Conservation (phyloP, 805 yeast species). For the Suhomyces xylopsoci region DNA sequence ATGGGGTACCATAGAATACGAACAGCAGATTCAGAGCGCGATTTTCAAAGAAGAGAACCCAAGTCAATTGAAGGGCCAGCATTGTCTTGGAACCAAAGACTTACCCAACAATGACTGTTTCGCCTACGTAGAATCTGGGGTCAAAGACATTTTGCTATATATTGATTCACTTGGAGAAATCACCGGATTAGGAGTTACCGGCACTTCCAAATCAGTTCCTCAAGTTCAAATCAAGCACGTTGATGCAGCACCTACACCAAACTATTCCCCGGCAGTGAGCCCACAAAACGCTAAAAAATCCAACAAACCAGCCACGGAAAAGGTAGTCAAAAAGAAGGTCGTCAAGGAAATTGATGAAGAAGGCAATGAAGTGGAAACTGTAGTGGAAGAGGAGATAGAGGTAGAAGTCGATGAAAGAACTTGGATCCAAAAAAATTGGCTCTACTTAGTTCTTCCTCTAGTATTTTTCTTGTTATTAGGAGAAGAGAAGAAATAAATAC, state of each 20-base stretch:
- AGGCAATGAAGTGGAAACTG: slow-evolving; percentile 22
- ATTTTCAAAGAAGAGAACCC: slow-evolving; percentile 7
- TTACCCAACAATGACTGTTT: slow-evolving; percentile 31
- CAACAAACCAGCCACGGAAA: slow-evolving; percentile 10
- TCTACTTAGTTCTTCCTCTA: slow-evolving; percentile 52
- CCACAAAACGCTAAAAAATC: slow-evolving; percentile 5
- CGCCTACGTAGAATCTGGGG: slow-evolving; percentile 10
- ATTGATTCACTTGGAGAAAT: slow-evolving; percentile 1
- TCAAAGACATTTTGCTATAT: background rate
- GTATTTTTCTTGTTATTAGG: slow-evolving; percentile 34
- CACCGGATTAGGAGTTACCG: background rate
- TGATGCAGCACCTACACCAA: slow-evolving; percentile 25
- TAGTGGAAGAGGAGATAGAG: slow-evolving; percentile 18
- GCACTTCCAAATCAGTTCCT: background rate
- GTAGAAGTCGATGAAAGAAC: slow-evolving; percentile 32
- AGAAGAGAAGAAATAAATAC: slow-evolving; percentile 7
- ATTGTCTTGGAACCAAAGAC: slow-evolving; percentile 34
- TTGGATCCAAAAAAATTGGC: slow-evolving; percentile 61
- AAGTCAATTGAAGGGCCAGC: slow-evolving; percentile 8
- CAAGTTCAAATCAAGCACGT: slow-evolving; percentile 6
- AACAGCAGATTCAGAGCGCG: slow-evolving; percentile 6
- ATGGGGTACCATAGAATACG: slow-evolving; percentile 16
- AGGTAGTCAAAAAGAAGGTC: slow-evolving; percentile 14
- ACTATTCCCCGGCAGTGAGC: slow-evolving; percentile 21
- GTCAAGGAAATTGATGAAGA: slow-evolving; percentile 19